These are phyloP conservation scores for Plasmodium knowlesi DNA, from an alignment of 169 alveolate genomes.

Conservation along the genomic window DNA sequence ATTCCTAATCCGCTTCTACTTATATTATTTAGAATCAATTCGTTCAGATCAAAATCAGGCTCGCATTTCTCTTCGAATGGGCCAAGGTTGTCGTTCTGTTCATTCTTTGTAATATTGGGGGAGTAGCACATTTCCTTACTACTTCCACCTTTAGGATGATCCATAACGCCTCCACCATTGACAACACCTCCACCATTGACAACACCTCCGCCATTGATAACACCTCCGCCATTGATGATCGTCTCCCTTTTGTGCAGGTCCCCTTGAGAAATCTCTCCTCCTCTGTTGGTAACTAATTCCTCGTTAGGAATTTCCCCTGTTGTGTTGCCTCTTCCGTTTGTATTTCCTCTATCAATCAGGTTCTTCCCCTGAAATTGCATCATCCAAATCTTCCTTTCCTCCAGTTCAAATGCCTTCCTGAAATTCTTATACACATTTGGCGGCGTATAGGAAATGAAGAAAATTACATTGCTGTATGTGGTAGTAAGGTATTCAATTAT, in stretches of 20 bases:
- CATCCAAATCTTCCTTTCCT: background rate
- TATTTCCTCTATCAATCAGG: background rate
- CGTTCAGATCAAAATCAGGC: slow-evolving; percentile 40
- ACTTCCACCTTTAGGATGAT: background rate
- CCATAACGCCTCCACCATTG: background rate
- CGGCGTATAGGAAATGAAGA: slow-evolving; percentile 56
- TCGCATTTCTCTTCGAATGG: background rate
- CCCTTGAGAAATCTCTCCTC: background rate
- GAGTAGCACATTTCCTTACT: background rate
- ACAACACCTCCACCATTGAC: too few species aligned
- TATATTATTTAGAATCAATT: slow-evolving; percentile 54
- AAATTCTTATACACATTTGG: slow-evolving; percentile 69
- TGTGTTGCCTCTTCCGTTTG: background rate
- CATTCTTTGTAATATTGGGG: background rate
- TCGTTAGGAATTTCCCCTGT: background rate
- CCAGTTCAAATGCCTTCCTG: slow-evolving; percentile 35
- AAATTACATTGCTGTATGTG: slow-evolving; percentile 66
- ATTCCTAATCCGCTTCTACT: slow-evolving; percentile 66
- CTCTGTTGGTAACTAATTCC: background rate
- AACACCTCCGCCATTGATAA: too few species aligned
- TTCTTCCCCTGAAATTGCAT: background rate
- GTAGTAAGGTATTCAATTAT: slow-evolving; percentile 68
- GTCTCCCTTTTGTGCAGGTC: background rate
- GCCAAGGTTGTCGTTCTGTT: background rate
- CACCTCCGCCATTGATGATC: background rate